Evolutionary conservation across 768 basidiomycete genomes (phyloP), one percentile per base, ranked within the genome.

Genomic region (Suillus placidus): DNA sequence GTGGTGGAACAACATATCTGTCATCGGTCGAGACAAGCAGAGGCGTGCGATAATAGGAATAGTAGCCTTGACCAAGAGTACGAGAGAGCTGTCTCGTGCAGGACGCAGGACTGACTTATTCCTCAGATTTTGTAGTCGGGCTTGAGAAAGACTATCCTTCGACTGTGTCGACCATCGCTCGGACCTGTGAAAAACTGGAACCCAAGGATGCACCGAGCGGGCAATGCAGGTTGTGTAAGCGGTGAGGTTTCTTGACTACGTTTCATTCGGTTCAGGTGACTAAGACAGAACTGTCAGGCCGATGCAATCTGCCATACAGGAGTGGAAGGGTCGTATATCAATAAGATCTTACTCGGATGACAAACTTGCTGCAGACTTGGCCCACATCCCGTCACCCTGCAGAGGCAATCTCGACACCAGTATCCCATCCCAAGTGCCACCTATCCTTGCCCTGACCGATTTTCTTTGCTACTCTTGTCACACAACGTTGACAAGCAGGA

Each of bases 91-190:
- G 34, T 23, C 58, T 23, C 14, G 18, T 40, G 55, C n/a, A 64
- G 45, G 37, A 32, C 12, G 54, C 32, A 55, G 23, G 37, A 35
- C 18, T 56, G 60, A 26, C 20, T 62, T 42, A 63, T 45, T 57
- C 43, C 13, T 13, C 64, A 93, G 93, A 89, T 73, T 95, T 94
- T 70, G 91, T 95, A 64, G 77, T 90, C 23, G 89, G 92, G 3
- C 73, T 95, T 35, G 93, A 95, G 76, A 86, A 83, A 60, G 88
- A 94, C 73, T 95, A 90, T 73, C 93, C 93, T 4, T 92, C 93
- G 0, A 95, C 93, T 0, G 93, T 94, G 13, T 93, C 92, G 9
- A 88, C 93, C 0, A 91, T 95, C 60, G 87, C 87, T 30, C 85
- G 90, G 42, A 94, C 93, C 1, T 92, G 91, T 71, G 87, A 83